Conservation (phyloP, 75 land plant species). For the Cupressus sempervirens region DNA sequence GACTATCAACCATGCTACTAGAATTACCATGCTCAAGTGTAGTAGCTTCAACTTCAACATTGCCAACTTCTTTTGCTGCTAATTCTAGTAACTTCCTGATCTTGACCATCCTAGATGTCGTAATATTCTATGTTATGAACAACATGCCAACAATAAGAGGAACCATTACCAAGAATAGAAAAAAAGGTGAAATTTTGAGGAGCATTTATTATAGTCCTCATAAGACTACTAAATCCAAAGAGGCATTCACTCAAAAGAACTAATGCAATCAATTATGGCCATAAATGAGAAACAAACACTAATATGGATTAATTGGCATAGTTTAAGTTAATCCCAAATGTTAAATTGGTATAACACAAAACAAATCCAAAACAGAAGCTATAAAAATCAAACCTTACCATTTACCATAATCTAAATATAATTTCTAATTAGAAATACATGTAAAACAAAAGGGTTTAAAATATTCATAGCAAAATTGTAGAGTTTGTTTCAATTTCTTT, state of each 20-base stretch:
- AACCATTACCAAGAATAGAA: constrained; percentile 47
- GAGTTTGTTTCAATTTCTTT: no score
- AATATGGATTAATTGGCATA: no score
- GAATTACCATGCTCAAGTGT: constrained; percentile 17
- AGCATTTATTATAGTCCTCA: no score
- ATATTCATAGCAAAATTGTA: no score
- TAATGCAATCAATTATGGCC: no score
- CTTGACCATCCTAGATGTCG: constrained; percentile 37
- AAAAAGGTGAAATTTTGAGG: no score
- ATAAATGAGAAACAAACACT: no score
- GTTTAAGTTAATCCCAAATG: neutral
- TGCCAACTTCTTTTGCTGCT: constrained; percentile 38
- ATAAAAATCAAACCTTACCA: neutral
- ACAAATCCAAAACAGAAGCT: neutral
- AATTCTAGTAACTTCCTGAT: constrained; percentile 37
- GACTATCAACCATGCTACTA: neutral
- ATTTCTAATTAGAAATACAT: no score
- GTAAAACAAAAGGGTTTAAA: no score
- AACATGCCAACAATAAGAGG: constrained; percentile 44
- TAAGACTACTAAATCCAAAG: no score
- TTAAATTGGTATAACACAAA: neutral
- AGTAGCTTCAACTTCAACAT: constrained; percentile 25
- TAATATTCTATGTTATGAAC: constrained; percentile 51
- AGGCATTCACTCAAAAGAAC: no score
- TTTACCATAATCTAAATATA: no score